A percentile compares a stretch with the other conserved stretches of the same genome.
Conservation (phyloP, 2,329 filamentous ascomycete genomes). For the Fusarium camptoceras region DNA sequence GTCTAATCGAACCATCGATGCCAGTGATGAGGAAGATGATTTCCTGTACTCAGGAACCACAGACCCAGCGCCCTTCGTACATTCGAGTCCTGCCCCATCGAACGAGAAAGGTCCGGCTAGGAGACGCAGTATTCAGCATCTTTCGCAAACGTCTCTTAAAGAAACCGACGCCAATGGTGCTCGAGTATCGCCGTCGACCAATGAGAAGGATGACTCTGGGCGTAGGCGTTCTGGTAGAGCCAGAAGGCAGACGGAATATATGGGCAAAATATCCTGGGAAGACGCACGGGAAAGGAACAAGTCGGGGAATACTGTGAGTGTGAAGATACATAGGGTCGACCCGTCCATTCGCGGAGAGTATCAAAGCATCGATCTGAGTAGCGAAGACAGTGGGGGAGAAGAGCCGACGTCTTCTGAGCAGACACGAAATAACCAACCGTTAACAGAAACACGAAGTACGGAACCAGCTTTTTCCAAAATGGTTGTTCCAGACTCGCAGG, state of each 20-base stretch:
- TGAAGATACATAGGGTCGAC: constrained; percentile 27
- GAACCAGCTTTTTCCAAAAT: neutral
- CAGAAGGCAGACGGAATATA: constrained; percentile 48
- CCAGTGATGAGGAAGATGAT: constrained; percentile 46
- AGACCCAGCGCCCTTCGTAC: neutral
- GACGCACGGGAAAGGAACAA: constrained; percentile 35
- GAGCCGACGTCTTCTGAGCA: neutral
- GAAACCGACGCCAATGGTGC: neutral
- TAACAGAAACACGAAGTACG: neutral
- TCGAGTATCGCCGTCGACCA: neutral
- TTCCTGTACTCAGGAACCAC: constrained; percentile 19
- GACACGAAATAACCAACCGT: neutral
- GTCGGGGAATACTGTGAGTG: constrained; percentile 14
- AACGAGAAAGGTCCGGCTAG: neutral
- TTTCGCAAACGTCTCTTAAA: neutral
- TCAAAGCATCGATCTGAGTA: neutral
- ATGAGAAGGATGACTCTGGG: constrained; percentile 21
- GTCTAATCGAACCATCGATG: constrained; percentile 14
- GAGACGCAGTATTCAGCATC: neutral
- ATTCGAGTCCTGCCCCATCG: neutral
- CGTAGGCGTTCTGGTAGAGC: constrained; percentile 45
- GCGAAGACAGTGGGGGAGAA: constrained; percentile 21
- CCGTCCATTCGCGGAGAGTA: constrained; percentile 16
- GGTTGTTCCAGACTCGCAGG: constrained; percentile 49
- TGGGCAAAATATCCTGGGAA: constrained; percentile 49